phyloP scores from a whole-genome alignment of 1,284 basidiomycete genomes.

The Vanrija sp. region DNA sequence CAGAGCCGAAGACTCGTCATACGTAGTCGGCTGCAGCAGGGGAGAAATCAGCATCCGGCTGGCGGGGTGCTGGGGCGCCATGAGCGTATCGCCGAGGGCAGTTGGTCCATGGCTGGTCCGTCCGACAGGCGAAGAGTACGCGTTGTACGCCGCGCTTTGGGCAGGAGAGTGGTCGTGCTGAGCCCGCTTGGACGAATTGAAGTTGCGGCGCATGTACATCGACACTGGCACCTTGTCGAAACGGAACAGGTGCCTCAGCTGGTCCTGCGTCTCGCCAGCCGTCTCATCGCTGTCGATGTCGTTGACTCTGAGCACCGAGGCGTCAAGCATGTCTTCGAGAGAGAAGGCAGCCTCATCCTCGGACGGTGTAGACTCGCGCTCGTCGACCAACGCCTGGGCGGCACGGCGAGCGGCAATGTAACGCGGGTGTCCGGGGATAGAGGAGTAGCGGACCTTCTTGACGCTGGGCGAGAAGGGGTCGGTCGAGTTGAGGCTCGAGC shows the following conservation, averaged over 20 bases:
- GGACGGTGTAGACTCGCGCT: slow-evolving; percentile 30
- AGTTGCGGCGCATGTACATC: slow-evolving; percentile 38
- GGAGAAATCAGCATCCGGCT: slow-evolving; percentile 21
- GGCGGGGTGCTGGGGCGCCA: slow-evolving; percentile 7
- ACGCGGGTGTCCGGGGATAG: slow-evolving; percentile 46
- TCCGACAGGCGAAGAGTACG: slow-evolving; percentile 4
- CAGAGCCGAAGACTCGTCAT: slow-evolving; percentile 6
- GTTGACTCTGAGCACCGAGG: slow-evolving; percentile 24
- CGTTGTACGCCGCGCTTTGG: background rate
- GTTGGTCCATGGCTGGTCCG: slow-evolving; percentile 1
- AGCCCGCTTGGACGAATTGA: slow-evolving; percentile 9
- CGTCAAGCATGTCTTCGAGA: slow-evolving; percentile 45
- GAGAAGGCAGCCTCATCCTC: slow-evolving; percentile 26
- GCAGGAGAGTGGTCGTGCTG: background rate
- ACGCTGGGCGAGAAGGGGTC: slow-evolving; percentile 29
- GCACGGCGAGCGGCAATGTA: slow-evolving; percentile 36
- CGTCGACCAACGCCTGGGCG: slow-evolving; percentile 23
- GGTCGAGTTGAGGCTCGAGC: slow-evolving; percentile 12
- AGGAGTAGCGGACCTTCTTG: slow-evolving; percentile 41
- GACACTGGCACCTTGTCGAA: slow-evolving; percentile 45
- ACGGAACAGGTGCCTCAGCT: slow-evolving; percentile 34
- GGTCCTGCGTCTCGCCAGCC: slow-evolving; percentile 9
- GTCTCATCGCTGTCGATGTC: slow-evolving; percentile 18
- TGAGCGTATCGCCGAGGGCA: slow-evolving; percentile 12
- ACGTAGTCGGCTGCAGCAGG: slow-evolving; percentile 8